These are phyloP conservation scores for Bigelowiella natans DNA, from an alignment of 78 protist genomes.

Conservation along the genomic window DNA sequence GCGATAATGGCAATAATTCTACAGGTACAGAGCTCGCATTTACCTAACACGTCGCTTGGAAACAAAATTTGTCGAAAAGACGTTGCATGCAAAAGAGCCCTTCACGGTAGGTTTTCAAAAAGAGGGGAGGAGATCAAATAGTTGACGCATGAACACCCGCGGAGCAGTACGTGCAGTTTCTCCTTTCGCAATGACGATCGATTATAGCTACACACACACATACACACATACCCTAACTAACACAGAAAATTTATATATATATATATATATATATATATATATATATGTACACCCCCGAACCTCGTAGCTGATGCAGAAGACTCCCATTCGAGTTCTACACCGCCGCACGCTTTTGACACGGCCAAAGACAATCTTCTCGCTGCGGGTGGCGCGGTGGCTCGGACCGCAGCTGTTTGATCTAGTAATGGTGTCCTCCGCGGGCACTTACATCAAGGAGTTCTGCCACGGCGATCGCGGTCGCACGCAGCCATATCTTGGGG, in stretches of 20 bases:
- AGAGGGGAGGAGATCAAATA: too few relatives aligned
- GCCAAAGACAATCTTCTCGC: neutral
- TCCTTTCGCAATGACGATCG: too few relatives aligned
- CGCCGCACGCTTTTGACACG: neutral
- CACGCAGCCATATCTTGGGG: conserved; percentile 37
- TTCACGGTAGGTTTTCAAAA: too few relatives aligned
- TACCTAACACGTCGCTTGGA: too few relatives aligned
- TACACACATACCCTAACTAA: neutral
- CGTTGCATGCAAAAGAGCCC: too few relatives aligned
- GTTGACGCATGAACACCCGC: too few relatives aligned
- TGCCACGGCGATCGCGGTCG: conserved; percentile 54
- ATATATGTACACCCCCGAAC: neutral
- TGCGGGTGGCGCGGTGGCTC: neutral
- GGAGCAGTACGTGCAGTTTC: too few relatives aligned
- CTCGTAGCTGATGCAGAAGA: neutral
- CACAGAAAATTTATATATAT: neutral
- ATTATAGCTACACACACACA: conserved; percentile 15
- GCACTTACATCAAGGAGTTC: conserved; percentile 54
- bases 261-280: neutral
- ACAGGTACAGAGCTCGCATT: too few relatives aligned
- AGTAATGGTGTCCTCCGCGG: neutral
- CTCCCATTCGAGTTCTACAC: neutral
- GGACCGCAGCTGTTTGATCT: neutral
- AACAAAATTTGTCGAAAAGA: too few relatives aligned
- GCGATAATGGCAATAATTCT: too few relatives aligned